phyloP scores from a whole-genome alignment of 257 asterid genomes.

The Galeopsis tetrahit region DNA sequence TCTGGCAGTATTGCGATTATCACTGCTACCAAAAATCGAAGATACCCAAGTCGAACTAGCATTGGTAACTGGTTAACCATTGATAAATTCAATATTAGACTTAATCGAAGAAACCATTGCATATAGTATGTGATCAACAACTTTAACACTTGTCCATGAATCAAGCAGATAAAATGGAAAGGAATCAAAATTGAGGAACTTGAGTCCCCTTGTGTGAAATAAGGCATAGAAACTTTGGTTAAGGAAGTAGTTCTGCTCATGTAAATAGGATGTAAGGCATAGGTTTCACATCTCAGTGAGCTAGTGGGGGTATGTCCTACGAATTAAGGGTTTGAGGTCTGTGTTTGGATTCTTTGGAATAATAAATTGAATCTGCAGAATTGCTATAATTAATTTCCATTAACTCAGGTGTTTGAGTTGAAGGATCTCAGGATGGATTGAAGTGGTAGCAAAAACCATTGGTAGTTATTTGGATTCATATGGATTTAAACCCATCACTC shows the following conservation, averaged over 20 bases:
- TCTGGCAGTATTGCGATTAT: conserved; percentile 58
- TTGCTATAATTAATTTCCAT: not conserved
- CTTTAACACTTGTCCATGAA: conserved; percentile 6
- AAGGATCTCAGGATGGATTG: not conserved
- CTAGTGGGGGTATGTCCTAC: not conserved
- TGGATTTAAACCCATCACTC: not conserved
- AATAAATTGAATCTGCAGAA: conserved; percentile 16
- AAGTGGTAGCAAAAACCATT: not conserved
- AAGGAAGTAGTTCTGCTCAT: not conserved
- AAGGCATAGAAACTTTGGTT: too few species aligned
- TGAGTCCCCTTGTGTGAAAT: too few species aligned
- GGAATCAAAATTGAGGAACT: too few species aligned
- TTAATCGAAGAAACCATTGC: not conserved
- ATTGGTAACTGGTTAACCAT: conserved; percentile 50
- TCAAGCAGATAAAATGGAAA: not conserved
- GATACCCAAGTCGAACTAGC: conserved; percentile 87
- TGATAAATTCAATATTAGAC: conserved; percentile 29
- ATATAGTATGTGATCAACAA: not conserved
- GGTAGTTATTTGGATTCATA: not conserved
- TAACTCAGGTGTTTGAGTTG: not conserved
- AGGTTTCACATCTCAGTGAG: not conserved
- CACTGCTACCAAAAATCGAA: conserved; percentile 80
- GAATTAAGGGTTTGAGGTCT: not conserved
- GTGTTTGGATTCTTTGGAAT: not conserved
- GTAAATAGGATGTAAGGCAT: not conserved